Conservation (phyloP, 768 basidiomycete genomes). For the Pleurotus platypus region DNA sequence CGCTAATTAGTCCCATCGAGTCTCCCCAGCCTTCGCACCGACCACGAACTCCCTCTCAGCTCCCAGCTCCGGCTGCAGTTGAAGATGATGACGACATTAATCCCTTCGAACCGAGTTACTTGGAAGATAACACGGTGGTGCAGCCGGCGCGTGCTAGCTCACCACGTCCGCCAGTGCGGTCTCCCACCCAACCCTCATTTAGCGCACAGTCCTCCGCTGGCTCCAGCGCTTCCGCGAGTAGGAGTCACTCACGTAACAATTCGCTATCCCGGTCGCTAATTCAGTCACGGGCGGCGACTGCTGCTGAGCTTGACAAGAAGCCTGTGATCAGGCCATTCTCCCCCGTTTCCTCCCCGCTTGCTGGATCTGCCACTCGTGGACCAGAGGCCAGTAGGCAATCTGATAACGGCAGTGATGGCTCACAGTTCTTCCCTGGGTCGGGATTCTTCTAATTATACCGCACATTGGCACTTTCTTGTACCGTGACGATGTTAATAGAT, state of each 20-base stretch:
- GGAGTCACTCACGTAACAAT: constrained; percentile 1
- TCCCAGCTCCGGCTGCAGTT: constrained; percentile 8
- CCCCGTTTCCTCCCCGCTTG: constrained; percentile 17
- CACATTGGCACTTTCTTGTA: no score
- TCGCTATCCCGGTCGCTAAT: constrained; percentile 10
- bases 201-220: constrained; percentile 10
- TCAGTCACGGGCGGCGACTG: constrained; percentile 26
- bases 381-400: constrained; percentile 16
- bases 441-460: constrained; percentile 24
- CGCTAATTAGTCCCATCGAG: constrained; percentile 13
- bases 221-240: constrained; percentile 1
- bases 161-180: constrained; percentile 6
- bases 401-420: constrained; percentile 21
- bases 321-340: constrained; percentile 26
- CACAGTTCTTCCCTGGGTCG: constrained; percentile 36
- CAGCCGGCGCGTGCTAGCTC: constrained; percentile 12
- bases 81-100: constrained; percentile 35
- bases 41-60: background rate
- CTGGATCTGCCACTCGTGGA: constrained; percentile 9
- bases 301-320: constrained; percentile 41
- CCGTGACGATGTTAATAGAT: background rate
- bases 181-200: background rate
- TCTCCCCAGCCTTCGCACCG: constrained; percentile 1
- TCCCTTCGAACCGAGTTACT: constrained; percentile 36
- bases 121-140: constrained; percentile 21